phyloP scores from a whole-genome alignment of 768 basidiomycete species.

The Mycena galopus region DNA sequence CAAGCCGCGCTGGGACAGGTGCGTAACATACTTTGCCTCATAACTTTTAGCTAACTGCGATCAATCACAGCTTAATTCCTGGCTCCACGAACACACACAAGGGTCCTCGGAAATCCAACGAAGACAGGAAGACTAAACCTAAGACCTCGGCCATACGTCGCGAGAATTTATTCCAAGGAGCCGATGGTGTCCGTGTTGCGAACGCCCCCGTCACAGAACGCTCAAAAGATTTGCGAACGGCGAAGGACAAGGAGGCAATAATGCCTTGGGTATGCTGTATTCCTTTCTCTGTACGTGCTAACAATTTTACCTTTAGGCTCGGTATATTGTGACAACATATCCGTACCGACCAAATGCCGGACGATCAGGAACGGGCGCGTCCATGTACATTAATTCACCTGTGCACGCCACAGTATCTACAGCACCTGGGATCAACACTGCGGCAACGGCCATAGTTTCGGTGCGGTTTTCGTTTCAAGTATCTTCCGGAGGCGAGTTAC shows the following conservation, averaged over 20 bases:
- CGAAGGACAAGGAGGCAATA: conserved; percentile 14
- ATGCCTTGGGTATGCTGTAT: conserved; percentile 6
- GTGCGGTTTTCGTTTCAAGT: no score
- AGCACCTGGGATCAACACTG: no score
- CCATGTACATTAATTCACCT: no score
- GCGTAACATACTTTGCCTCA: no score
- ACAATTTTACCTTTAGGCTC: neutral
- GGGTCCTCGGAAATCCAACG: neutral
- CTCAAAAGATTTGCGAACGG: conserved; percentile 13
- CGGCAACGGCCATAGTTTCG: no score
- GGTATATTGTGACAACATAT: no score
- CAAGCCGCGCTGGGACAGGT: conserved; percentile 5
- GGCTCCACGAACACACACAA: conserved; percentile 2
- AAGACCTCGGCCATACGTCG: neutral
- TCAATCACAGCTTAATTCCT: neutral
- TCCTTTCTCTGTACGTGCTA: neutral
- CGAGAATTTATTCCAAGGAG: neutral
- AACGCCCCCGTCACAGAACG: neutral
- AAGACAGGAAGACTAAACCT: neutral
- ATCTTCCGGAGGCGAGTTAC: no score
- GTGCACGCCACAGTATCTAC: no score
- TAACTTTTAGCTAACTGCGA: no score
- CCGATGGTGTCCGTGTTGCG: neutral
- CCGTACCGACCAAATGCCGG: no score
- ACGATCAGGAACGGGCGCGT: no score